Base-by-base conservation (phyloP, 352 stramenopile species). In the Phytophthora melonis region DNA sequence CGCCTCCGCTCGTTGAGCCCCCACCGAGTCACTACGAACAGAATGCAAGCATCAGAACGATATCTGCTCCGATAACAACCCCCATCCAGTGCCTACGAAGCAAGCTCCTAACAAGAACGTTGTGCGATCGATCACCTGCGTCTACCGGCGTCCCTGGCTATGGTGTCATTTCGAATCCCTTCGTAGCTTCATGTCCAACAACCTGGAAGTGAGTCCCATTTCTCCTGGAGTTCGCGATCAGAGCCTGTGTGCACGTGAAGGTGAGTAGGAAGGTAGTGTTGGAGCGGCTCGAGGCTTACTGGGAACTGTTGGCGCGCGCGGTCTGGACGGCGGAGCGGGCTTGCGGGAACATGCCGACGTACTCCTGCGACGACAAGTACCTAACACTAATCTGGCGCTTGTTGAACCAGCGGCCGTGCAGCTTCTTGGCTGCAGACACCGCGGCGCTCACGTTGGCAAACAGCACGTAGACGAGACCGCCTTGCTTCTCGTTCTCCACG, bases 331-430 rank as follows among this genome's bases (percentile, higher is more conserved):
- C 84, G n/a, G 82, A 88, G 39, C 89, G 85, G 16, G 79, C 87
- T 72, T 93, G 80, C 0, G 89, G 89, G 64, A 96, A 96, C 89
- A 95, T 96, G 64, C 88, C 89, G n/a, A 94, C 88, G 75, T 96
- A 96, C 75, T 96, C 89, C 62, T 95, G 88, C 62, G 87, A 86
- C 56, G 89, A 93, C 68, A 96, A 71, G 77, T 92, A 96, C 70
- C 89, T 83, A 53, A 97, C 88, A 68, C 88, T 94, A 71, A 98
- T 95, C 78, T 97, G 91, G 30, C 93, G 87, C 76, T 94, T 87
- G 73, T 94, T 97, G 74, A 98, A 98, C 91, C 91, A 98, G 21
- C 93, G 91, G 9, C 91, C 93, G 60, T 98, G 88, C 3, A 97
- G 75, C 58, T 87, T 86, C 70, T 92, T 84, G 34, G 90, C 89